Base-by-base conservation (phyloP, 2,329 filamentous ascomycete genomes). In the Fusarium nematophilum region DNA sequence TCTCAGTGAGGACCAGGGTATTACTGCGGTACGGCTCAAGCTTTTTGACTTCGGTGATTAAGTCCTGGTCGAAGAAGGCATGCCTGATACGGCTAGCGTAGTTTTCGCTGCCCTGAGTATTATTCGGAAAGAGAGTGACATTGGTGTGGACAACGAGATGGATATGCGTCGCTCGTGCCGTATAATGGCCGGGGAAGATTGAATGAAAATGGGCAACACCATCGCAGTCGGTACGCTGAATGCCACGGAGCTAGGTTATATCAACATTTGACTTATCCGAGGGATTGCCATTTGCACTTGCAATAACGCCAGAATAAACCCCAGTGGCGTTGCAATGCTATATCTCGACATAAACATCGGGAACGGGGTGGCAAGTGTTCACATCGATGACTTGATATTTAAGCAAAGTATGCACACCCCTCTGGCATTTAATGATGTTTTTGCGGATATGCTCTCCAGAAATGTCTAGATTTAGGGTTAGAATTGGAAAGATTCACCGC, bases 1-100 rank as follows among this genome's bases (percentile, higher is more conserved):
- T 89, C 31, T 68, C 73, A 3, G 81, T 86, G 25, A 82, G 51
- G 0, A 70, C 62, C 63, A 80, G 78, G 0, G 72, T 77, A 70
- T 84, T 85, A 49, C 68, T 70, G 34, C 64, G 70, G 70, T 85
- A 84, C 1, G 85, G 84, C 2, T 72, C 66, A 1, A 74, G 73
- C 14, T 72, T 67, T 54, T 86, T 83, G 40, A 88, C 83, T 15
- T 75, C 68, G 5, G 72, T 57, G 56, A 86, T 80, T 27, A 89
- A 79, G 48, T 79, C 77, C 66, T 88, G 82, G 71, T 88, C 84
- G 68, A 87, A 85, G 75, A 86, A 89, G 49, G 86, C 72, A 70
- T 90, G 86, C 13, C 86, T 86, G 25, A 89, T 80, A 70, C 89
- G 85, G 8, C 83, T 81, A 47, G 84, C 79, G 27, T 73, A 73